Evolutionary conservation across 305 asterid genomes (phyloP).

Genomic region (Rubia peregrina): DNA sequence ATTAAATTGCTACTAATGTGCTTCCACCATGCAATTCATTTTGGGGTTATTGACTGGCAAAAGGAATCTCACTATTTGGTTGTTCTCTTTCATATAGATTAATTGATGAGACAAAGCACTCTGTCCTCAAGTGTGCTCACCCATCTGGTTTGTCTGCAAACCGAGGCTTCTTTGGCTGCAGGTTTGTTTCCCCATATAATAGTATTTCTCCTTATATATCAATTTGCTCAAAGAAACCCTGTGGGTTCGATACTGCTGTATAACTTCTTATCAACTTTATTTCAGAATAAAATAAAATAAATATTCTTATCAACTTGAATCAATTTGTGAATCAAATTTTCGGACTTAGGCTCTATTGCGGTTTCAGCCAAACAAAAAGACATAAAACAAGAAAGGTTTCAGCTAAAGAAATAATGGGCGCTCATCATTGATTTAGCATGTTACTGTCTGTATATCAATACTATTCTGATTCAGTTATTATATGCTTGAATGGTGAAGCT

Average conservation of each 20-base stretch:
- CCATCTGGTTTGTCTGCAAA: slow-evolving; percentile 98
- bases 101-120: slow-evolving; percentile 78
- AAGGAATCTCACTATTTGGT: neutral
- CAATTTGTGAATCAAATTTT: neutral
- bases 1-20: neutral
- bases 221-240: neutral
- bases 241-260: neutral
- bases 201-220: neutral
- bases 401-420: neutral
- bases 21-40: neutral
- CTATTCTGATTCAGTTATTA: neutral
- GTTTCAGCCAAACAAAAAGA: neutral
- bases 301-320: neutral
- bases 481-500: neutral
- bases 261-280: neutral
- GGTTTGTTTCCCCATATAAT: slow-evolving; percentile 32
- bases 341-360: neutral
- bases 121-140: slow-evolving; percentile 85
- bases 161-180: slow-evolving; percentile 98
- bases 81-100: slow-evolving; percentile 40
- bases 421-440: neutral
- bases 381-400: neutral
- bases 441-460: neutral
- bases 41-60: neutral
- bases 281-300: too few species aligned